Percentiles rank a stretch among this genome's conserved stretches.
Conservation (phyloP, 2,329 filamentous ascomycete genomes). For the Elsinoe australis region DNA sequence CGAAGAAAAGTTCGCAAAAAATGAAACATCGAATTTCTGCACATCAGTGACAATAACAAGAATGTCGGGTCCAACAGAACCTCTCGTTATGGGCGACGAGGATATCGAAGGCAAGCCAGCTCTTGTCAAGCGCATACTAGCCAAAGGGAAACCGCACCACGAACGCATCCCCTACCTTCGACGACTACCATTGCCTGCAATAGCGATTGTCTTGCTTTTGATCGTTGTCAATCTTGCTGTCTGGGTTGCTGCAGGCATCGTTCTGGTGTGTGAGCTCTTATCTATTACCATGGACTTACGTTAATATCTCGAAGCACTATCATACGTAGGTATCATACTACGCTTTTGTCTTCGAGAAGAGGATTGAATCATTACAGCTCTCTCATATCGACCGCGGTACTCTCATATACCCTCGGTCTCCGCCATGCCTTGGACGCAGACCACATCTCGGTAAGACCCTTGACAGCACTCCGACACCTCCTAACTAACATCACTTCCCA, state of each 20-base stretch:
- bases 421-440: slow-evolving; percentile 97
- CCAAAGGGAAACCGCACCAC: slow-evolving; percentile 42
- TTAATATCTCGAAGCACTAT: slow-evolving; percentile 25
- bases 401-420: slow-evolving; percentile 82
- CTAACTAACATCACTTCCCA: too few species aligned
- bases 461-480: too few species aligned
- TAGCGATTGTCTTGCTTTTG: slow-evolving; percentile 50
- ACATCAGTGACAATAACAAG: background rate
- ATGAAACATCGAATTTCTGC: background rate
- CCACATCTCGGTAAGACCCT: slow-evolving; percentile 57
- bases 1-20: background rate
- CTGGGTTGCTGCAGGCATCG: slow-evolving; percentile 52
- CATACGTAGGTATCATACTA: slow-evolving; percentile 23
- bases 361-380: slow-evolving; percentile 36
- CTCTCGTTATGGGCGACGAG: background rate
- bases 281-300: background rate
- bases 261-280: slow-evolving; percentile 39
- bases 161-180: slow-evolving; percentile 47
- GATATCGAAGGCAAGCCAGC: slow-evolving; percentile 16
- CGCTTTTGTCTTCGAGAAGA: background rate
- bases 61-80: background rate
- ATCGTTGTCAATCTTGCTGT: slow-evolving; percentile 48
- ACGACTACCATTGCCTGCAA: slow-evolving; percentile 48
- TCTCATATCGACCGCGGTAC: slow-evolving; percentile 69
- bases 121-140: slow-evolving; percentile 21